Evolutionary conservation across 202 grass and related monocot species (phyloP).

Genomic region (Eragrostis tef): DNA sequence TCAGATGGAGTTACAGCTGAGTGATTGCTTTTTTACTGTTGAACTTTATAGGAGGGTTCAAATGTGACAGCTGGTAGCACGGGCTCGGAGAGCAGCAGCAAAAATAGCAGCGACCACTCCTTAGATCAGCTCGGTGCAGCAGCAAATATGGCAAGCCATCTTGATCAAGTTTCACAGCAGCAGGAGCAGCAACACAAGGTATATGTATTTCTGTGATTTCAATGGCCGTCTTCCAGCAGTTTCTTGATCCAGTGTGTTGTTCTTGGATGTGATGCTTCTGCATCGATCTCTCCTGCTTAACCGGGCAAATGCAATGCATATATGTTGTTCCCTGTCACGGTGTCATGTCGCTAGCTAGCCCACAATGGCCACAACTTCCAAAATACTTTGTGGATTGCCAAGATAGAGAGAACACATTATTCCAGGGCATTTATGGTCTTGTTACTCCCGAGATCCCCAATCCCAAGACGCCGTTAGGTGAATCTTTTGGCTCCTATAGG

Average conservation of each 20-base stretch:
- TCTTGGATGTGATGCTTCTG: conserved; percentile 31
- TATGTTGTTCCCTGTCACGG: conserved; percentile 38
- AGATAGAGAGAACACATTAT: conserved; percentile 29
- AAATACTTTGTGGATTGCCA: conserved; percentile 52
- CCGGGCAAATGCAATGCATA: conserved; percentile 3
- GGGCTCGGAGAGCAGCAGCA: conserved; percentile 71
- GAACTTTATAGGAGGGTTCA: conserved; percentile 42
- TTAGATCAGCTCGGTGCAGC: conserved; percentile 44
- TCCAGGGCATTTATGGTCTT: conserved; percentile 46
- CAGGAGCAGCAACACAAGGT: conserved; percentile 47
- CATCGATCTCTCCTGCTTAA: neutral
- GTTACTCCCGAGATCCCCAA: conserved; percentile 53
- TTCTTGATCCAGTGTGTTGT: neutral
- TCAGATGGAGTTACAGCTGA: neutral
- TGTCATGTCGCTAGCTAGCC: conserved; percentile 48
- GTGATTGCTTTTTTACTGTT: conserved; percentile 14
- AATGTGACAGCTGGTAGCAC: conserved; percentile 66
- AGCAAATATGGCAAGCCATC: conserved; percentile 44
- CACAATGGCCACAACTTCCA: conserved; percentile 62
- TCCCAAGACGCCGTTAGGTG: conserved; percentile 44
- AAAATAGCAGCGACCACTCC: conserved; percentile 55
- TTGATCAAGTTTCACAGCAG: conserved; percentile 47
- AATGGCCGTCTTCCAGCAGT: neutral
- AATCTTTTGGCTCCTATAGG: conserved; percentile 30
- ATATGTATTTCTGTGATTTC: conserved; percentile 23